phyloP scores from a whole-genome alignment of 2,329 filamentous ascomycete genomes.

The Trichoderma sp. region DNA sequence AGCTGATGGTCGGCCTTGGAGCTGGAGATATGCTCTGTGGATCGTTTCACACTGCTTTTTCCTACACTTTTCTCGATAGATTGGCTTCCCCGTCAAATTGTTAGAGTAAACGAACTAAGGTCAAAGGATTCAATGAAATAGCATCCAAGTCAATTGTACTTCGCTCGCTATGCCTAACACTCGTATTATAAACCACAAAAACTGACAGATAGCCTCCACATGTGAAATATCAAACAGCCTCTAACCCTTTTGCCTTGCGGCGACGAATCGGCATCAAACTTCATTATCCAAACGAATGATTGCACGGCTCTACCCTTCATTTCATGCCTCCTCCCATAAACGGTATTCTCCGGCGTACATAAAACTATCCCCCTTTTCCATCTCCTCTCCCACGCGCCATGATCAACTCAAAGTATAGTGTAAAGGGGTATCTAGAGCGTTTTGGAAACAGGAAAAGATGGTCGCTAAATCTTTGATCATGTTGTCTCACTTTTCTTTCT shows the following conservation, averaged over 20 bases:
- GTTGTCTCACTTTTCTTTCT: neutral
- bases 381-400: conserved; percentile 6
- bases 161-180: neutral
- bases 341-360: neutral
- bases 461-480: neutral
- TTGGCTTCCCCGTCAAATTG: neutral
- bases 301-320: conserved; percentile 2
- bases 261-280: conserved; percentile 11
- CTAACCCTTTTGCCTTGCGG: conserved; percentile 10
- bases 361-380: neutral
- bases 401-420: conserved; percentile 9
- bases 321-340: neutral
- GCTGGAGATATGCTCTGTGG: neutral
- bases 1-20: too few relatives aligned
- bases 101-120: neutral
- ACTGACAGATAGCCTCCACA: neutral
- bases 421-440: conserved; percentile 21
- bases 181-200: neutral
- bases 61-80: neutral
- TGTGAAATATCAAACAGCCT: neutral
- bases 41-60: neutral
- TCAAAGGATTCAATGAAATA: neutral
- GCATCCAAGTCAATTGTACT: neutral
- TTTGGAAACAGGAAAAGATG: conserved; percentile 15
- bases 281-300: conserved; percentile 14